Conservation (phyloP, 768 basidiomycete species). For the Serendipita indica region DNA sequence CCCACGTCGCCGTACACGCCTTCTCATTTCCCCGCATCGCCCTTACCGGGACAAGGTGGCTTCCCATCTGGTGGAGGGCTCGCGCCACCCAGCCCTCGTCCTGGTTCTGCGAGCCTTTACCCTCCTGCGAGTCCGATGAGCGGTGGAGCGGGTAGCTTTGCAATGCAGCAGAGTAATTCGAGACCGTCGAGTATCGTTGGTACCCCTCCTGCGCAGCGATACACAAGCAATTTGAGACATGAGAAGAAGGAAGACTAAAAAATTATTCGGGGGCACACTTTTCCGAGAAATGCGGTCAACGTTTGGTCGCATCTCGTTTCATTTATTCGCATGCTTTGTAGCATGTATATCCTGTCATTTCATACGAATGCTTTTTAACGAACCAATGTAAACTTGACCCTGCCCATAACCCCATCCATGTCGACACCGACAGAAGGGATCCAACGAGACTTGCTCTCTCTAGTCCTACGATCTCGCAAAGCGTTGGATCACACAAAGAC, state of each 20-base stretch:
- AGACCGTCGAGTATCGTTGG: slow-evolving; percentile 5
- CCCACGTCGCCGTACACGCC: slow-evolving; percentile 18
- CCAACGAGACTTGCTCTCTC: slow-evolving; percentile 29
- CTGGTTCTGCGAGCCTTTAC: slow-evolving; percentile 4
- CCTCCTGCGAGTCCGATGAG: slow-evolving; percentile 1
- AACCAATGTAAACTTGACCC: neutral
- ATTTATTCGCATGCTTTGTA: slow-evolving; percentile 2
- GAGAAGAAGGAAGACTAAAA: slow-evolving; percentile 8
- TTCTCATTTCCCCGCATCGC: slow-evolving; percentile 17
- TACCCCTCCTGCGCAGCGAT: neutral
- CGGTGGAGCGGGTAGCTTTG: slow-evolving; percentile 3
- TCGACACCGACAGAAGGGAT: neutral
- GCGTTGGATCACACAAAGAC: slow-evolving; percentile 66
- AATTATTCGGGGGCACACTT: neutral
- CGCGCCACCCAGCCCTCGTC: neutral
- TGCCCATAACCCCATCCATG: neutral
- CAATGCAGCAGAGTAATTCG: neutral
- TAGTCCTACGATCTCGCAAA: slow-evolving; percentile 70
- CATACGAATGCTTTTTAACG: neutral
- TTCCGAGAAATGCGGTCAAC: no score
- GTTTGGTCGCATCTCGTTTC: no score
- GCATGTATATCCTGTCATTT: neutral
- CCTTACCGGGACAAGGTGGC: slow-evolving; percentile 8
- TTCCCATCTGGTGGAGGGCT: slow-evolving; percentile 1
- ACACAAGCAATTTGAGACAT: neutral